phyloP scores from a whole-genome alignment of 1,139 yeast genomes.

The Scheffersomyces cryptocercus region DNA sequence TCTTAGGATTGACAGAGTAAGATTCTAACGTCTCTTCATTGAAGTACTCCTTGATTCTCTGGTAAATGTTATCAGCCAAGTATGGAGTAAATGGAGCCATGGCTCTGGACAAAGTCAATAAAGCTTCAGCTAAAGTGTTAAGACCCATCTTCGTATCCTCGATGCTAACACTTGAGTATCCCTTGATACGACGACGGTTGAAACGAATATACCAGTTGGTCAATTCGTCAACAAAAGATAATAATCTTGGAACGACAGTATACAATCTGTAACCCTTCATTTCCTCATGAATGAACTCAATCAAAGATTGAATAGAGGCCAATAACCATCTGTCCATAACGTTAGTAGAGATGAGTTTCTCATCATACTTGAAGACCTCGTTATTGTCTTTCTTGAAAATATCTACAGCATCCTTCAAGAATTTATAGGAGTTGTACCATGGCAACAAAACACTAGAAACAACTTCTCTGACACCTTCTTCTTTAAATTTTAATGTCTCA shows the following conservation, averaged over 20 bases:
- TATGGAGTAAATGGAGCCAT: slow-evolving; percentile 99
- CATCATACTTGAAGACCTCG: slow-evolving; percentile 72
- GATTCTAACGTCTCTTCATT: slow-evolving; percentile 51
- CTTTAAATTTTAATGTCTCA: slow-evolving; percentile 94
- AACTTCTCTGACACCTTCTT: slow-evolving; percentile 98
- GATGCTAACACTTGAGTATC: slow-evolving; percentile 68
- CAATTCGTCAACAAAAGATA: slow-evolving; percentile 86
- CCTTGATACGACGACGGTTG: slow-evolving; percentile 97
- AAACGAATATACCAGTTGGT: slow-evolving; percentile 99
- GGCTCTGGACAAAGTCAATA: slow-evolving; percentile 85
- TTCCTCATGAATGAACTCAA: slow-evolving; percentile 82
- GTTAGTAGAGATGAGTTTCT: slow-evolving; percentile 63
- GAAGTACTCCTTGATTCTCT: slow-evolving; percentile 66
- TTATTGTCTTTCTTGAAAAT: slow-evolving; percentile 75
- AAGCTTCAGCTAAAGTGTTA: slow-evolving; percentile 87
- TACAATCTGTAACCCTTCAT: slow-evolving; percentile 88
- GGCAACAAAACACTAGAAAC: slow-evolving; percentile 94
- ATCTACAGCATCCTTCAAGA: slow-evolving; percentile 92
- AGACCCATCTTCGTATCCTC: slow-evolving; percentile 85
- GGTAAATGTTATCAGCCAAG: slow-evolving; percentile 87
- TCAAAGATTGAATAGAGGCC: slow-evolving; percentile 90
- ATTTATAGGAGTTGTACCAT: slow-evolving; percentile 97
- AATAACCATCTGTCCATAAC: slow-evolving; percentile 98
- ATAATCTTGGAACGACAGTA: slow-evolving; percentile 92
- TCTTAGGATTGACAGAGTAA: slow-evolving; percentile 38